These are phyloP conservation scores for Kodamaea sp. DNA, from an alignment of 1,139 yeast genomes.

Conservation along the genomic window DNA sequence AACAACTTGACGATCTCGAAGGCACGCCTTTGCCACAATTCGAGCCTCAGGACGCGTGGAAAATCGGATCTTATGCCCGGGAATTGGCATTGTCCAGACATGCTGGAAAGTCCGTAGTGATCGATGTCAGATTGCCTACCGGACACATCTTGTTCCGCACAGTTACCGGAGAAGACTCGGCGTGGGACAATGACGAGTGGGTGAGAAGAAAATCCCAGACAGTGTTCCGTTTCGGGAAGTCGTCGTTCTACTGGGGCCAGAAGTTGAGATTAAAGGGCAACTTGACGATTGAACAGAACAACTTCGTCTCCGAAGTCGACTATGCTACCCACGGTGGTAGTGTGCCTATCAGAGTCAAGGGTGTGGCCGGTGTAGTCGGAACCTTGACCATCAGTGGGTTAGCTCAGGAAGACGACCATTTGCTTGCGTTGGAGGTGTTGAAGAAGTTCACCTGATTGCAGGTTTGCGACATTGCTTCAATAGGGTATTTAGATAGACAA, in stretches of 20 bases:
- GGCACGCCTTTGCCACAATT: conserved; percentile 25
- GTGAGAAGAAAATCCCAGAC: conserved; percentile 54
- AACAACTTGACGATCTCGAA: conserved; percentile 5
- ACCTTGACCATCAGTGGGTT: conserved; percentile 64
- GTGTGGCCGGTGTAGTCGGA: conserved; percentile 50
- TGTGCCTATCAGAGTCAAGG: conserved; percentile 51
- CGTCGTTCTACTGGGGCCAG: conserved; percentile 57
- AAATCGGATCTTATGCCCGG: conserved; percentile 37
- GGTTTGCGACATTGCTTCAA: no score
- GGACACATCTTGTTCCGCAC: conserved; percentile 59
- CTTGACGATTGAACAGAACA: conserved; percentile 37
- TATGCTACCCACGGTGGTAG: conserved; percentile 67
- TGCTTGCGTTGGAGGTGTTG: conserved; percentile 30
- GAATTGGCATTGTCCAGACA: conserved; percentile 22
- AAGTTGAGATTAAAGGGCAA: conserved; percentile 35
- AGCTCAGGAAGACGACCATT: conserved; percentile 49
- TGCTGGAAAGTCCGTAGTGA: conserved; percentile 40
- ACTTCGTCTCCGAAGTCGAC: conserved; percentile 44
- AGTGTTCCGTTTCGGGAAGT: conserved; percentile 52
- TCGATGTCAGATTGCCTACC: conserved; percentile 49
- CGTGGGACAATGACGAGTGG: conserved; percentile 61
- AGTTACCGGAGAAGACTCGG: conserved; percentile 42
- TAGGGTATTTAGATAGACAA: no score
- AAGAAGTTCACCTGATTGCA: neutral
- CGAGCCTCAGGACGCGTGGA: conserved; percentile 36